phyloP scores from a whole-genome alignment of 306 rosid genomes.

The Fragaria iinumae region DNA sequence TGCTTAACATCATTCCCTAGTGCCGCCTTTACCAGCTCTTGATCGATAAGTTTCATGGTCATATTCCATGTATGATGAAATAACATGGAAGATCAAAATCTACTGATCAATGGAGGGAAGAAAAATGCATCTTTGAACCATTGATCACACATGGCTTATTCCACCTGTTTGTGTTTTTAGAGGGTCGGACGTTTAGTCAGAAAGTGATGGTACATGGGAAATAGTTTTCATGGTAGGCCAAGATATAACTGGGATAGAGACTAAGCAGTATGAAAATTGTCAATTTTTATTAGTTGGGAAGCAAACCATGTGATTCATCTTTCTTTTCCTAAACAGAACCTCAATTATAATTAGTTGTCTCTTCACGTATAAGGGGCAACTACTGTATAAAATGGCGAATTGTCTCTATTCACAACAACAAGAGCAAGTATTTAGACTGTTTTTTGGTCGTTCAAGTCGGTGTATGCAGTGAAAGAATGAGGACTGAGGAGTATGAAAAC shows the following conservation, averaged over 20 bases:
- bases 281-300: not conserved
- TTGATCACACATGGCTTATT: constrained; percentile 7
- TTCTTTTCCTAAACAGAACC: constrained; percentile 6
- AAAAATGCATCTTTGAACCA: not conserved
- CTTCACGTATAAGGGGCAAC: not conserved
- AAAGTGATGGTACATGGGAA: constrained; percentile 4
- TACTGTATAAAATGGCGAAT: not conserved
- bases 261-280: not conserved
- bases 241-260: not conserved
- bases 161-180: not conserved
- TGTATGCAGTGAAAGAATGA: not conserved
- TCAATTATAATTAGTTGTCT: not conserved
- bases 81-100: not conserved
- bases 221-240: constrained; percentile 12
- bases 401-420: not conserved
- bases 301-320: constrained; percentile 31
- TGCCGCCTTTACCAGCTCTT: not conserved
- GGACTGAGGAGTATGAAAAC: not conserved
- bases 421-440: not conserved
- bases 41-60: not conserved
- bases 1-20: constrained; percentile 1
- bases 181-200: not conserved
- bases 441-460: not conserved
- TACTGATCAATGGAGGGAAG: not conserved
- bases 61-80: constrained; percentile 1